Evolutionary conservation across 225 moss, liverwort and hornwort genomes (phyloP), one percentile per base, ranked within the genome.

Genomic region (Antitrichia curtipendula): DNA sequence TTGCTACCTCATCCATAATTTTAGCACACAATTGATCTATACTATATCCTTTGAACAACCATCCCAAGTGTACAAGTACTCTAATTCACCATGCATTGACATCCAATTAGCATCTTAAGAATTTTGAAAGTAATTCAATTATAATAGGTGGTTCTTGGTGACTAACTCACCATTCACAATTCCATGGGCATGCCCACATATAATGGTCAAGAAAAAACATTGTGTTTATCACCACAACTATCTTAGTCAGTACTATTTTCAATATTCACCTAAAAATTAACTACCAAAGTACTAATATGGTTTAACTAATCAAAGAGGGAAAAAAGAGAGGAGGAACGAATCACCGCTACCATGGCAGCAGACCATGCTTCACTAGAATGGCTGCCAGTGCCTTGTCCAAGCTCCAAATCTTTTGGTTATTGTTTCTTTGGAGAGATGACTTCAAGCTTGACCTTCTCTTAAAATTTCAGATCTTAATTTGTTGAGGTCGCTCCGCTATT

Each of bases 401-500:
- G 7, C 13, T 38, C 12, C 7, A 38, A 68, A 22, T 38, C 12
- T 22, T 22, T 31, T 62, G 5, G 16, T 62, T 13, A 31, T 32
- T 2, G 16, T 31, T 8, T 31, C 1, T 16, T 31, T 31, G 7
- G 4, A 8, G 29, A 4, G 15, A 5, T 32, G 5, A 62, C 31
- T 62, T 32, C 4, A 62, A 62, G 16, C 2, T 32, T 11, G 15
- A 31, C 15, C 6, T 32, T 16, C 31, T 62, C 9, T 7, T 4
- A 16, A 61, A 62, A 31, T 31, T 31, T 62, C 14, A 14, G 0
- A 68, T 22, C 12, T n/a, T 38, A 23, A 68, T 68, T 68, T 3
- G 4, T 68, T 68, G 1, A 3, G 0, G 4, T 20, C 2, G 2
- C 16, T 36, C 6, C 0, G 1, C 4, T 36, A 21, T 36, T n/a